These are phyloP conservation scores for Blastomyces gilchristii DNA, from an alignment of 2,329 filamentous ascomycete species.

Conservation along the genomic window DNA sequence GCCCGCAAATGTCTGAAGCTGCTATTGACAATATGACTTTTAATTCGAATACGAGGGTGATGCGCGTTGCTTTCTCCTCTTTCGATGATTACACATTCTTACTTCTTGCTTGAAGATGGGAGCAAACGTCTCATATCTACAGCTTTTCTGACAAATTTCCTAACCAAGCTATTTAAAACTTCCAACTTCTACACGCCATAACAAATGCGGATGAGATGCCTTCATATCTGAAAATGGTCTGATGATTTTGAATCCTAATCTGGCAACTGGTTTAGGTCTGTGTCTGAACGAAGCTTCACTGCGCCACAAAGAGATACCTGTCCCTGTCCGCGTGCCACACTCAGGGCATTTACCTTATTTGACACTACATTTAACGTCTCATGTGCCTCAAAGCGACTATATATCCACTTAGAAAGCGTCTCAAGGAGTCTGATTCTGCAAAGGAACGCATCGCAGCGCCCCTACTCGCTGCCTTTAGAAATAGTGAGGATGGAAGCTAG, in stretches of 20 bases:
- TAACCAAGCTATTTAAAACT: slow-evolving; percentile 3
- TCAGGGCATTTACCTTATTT: slow-evolving; percentile 7
- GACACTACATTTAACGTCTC: slow-evolving; percentile 15
- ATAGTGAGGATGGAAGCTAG: background rate
- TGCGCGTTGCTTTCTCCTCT: background rate
- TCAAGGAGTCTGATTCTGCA: slow-evolving; percentile 8
- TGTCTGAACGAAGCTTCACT: slow-evolving; percentile 11
- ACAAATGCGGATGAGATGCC: background rate
- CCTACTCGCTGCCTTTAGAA: slow-evolving; percentile 6
- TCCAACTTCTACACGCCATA: background rate
- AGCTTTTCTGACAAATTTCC: slow-evolving; percentile 1
- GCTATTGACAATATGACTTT: background rate
- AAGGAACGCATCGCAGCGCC: background rate
- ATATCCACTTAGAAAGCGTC: slow-evolving; percentile 8
- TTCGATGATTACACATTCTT: background rate
- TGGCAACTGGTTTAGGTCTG: background rate
- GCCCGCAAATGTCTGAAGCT: background rate
- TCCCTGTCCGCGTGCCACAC: slow-evolving; percentile 1
- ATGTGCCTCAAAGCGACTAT: slow-evolving; percentile 9
- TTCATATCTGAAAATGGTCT: background rate
- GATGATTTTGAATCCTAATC: background rate
- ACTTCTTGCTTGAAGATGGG: background rate
- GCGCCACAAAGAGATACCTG: background rate
- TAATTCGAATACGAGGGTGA: background rate
- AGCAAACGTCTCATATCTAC: background rate